Evolutionary conservation across 2,329 filamentous ascomycete genomes (phyloP), one percentile per base, ranked within the genome.

Genomic region (Aureobasidium mangrovei): DNA sequence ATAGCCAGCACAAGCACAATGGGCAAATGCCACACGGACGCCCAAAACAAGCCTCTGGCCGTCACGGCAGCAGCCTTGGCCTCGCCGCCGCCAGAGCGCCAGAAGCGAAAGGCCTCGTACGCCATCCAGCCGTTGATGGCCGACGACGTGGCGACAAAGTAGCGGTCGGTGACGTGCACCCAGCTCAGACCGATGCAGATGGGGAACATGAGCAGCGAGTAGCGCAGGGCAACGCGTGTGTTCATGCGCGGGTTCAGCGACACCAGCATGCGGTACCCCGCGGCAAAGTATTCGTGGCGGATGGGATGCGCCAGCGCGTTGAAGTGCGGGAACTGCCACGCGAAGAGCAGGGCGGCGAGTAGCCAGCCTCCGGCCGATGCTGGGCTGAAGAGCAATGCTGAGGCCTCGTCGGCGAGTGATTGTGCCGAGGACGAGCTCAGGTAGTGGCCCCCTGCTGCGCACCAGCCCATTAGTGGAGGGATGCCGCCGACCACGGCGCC

Each of bases 311-410:
- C 91, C 26, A 98, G 77, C 1, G 91, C 86, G 78, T 96, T 97
- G 74, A 98, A 98, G 72, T 98, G 93, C 3, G 93, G 90, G 66
- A 98, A 97, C 67, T 98, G 91, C 93, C 93, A 98, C 9, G 90
- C 86, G 61, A 95, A 95, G 4, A 98, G 75, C 5, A 97, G 73
- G 0, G 79, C 82, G 1, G 88, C 91, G 10, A 96, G 75, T 0
- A 97, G 73, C 93, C 93, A 98, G 3, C 91, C 93, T 4, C 93
- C 93, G 8, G 64, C 62, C 4, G 67, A 66, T 49, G 67, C 63
- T 28, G 65, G 61, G 1, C 65, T 66, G 56, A 69, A 67, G 7
- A 70, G 60, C 4, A 70, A 57, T 47, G 68, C 65, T 39, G 62
- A 58, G 4, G 62, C 58, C 53, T 70, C 67, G 7, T 59, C 61